Evolutionary conservation across 495 filamentous ascomycete species (phyloP).

Genomic region (Trichoderma virens): DNA sequence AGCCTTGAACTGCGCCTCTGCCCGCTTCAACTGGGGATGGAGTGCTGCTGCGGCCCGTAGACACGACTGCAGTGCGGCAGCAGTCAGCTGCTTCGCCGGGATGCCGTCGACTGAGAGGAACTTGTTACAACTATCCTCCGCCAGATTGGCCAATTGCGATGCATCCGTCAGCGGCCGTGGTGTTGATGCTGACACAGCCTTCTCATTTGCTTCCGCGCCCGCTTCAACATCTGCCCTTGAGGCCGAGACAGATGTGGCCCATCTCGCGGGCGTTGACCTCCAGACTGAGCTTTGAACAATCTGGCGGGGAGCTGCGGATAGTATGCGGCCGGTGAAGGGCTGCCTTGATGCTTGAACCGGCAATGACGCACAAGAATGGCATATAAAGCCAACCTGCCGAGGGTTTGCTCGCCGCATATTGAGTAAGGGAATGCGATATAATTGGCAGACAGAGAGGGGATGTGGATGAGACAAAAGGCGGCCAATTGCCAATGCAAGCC

Average conservation of each 20-base stretch:
- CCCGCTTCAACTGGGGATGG: constrained; percentile 11
- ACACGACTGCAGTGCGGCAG: constrained; percentile 25
- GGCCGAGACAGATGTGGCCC: neutral
- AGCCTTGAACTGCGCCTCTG: constrained; percentile 9
- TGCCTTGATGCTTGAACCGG: neutral
- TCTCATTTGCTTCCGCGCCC: neutral
- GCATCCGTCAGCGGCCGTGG: neutral
- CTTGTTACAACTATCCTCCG: constrained; percentile 20
- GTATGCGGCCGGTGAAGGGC: neutral
- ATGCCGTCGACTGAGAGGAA: constrained; percentile 25
- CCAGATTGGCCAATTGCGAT: neutral
- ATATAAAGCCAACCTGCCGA: constrained; percentile 4
- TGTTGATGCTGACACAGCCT: neutral
- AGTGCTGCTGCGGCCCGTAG: constrained; percentile 4
- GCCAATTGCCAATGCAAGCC: neutral
- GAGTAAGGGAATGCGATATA: neutral
- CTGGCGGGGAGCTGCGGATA: neutral
- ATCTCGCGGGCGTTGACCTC: neutral
- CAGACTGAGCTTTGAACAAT: neutral
- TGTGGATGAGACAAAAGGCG: neutral
- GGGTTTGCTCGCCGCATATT: constrained; percentile 8
- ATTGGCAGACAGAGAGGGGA: neutral
- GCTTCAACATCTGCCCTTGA: neutral
- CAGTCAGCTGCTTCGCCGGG: constrained; percentile 24
- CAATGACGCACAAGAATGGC: constrained; percentile 3